These are phyloP conservation scores for Syzygium malaccense DNA, from an alignment of 441 rosid species.

Conservation along the genomic window DNA sequence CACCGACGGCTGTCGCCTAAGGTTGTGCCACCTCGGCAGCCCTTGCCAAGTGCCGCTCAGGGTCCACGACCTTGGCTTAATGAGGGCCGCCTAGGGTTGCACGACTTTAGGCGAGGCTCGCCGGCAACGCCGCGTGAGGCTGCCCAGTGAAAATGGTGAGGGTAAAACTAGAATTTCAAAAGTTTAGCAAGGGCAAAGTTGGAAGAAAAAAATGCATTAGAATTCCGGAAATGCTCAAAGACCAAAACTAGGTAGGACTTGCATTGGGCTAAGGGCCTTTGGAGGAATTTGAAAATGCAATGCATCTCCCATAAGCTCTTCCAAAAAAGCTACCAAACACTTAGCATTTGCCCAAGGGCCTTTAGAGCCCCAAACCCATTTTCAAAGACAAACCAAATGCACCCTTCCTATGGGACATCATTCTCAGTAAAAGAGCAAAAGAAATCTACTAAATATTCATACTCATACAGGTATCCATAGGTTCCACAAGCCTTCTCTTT, in stretches of 20 bases:
- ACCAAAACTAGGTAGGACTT: neutral
- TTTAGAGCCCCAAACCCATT: neutral
- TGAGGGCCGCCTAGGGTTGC: neutral
- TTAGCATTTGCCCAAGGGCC: neutral
- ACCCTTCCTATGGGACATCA: neutral
- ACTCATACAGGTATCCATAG: slow-evolving; percentile 77
- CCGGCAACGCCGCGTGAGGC: neutral
- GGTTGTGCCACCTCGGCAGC: neutral
- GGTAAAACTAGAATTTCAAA: neutral
- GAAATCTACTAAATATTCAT: neutral
- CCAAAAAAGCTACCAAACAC: neutral
- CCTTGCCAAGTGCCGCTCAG: neutral
- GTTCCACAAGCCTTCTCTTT: slow-evolving; percentile 91
- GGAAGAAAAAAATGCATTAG: neutral
- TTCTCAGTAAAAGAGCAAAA: neutral
- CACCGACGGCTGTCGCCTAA: neutral
- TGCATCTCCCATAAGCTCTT: neutral
- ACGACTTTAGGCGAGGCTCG: neutral
- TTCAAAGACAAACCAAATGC: neutral
- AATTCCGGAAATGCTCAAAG: neutral
- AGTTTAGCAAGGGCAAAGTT: neutral
- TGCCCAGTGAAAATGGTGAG: neutral
- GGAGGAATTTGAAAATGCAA: neutral
- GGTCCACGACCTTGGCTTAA: neutral
- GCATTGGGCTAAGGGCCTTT: neutral